phyloP scores from a whole-genome alignment of 176 grass and related monocot genomes.

The Thinopyrum elongatum region DNA sequence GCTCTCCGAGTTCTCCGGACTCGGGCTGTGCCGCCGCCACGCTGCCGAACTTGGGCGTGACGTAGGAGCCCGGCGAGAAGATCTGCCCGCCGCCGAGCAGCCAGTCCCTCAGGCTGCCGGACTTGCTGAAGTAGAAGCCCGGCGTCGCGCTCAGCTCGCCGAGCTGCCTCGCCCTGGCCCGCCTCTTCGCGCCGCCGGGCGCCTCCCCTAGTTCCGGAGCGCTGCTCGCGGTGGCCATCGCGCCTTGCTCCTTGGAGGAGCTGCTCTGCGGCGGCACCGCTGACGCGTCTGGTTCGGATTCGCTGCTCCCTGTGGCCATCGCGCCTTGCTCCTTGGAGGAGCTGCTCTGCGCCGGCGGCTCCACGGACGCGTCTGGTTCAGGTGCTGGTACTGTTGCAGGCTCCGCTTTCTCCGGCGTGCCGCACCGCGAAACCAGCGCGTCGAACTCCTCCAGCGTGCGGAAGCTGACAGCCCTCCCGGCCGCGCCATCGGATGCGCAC shows the following conservation, averaged over 20 bases:
- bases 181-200: conserved; percentile 35
- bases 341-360: not conserved
- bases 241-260: conserved; percentile 19
- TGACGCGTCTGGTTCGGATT: not conserved
- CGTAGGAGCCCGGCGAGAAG: conserved; percentile 69
- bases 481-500: not conserved
- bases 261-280: not conserved
- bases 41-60: conserved; percentile 67
- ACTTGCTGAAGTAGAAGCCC: conserved; percentile 71
- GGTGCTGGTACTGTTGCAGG: no score
- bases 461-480: conserved; percentile 40
- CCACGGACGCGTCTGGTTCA: not conserved
- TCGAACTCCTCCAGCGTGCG: conserved; percentile 70
- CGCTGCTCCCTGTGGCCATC: not conserved
- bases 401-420: not conserved
- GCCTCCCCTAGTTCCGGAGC: not conserved
- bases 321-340: conserved; percentile 14
- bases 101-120: conserved; percentile 78
- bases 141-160: conserved; percentile 43
- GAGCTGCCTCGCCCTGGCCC: conserved; percentile 52
- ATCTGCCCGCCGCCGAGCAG: conserved; percentile 57
- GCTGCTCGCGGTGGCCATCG: not conserved
- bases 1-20: not conserved
- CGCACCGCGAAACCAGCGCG: conserved; percentile 29
- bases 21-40: not conserved